Evolutionary conservation across 306 rosid species (phyloP).

Genomic region (Senna tora): DNA sequence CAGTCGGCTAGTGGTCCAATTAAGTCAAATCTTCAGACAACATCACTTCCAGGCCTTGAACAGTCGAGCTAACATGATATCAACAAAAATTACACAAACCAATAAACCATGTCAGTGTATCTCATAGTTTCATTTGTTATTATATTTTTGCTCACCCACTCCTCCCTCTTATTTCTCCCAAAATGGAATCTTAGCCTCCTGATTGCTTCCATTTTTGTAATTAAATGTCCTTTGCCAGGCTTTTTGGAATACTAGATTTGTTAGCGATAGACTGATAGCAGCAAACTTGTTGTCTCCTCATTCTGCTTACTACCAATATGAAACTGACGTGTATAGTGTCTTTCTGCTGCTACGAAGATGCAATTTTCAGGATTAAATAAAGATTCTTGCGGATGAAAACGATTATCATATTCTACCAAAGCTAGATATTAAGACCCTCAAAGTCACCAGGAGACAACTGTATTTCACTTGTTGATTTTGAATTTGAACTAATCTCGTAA

Average conservation of each 20-base stretch:
- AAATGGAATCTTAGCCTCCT: constrained; percentile 39
- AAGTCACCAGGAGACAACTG: background rate
- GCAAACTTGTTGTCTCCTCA: constrained; percentile 26
- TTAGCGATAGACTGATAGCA: constrained; percentile 41
- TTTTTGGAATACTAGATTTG: constrained; percentile 57
- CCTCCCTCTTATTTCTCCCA: background rate
- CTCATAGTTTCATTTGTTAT: constrained; percentile 30
- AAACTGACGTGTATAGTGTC: background rate
- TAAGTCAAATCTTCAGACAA: constrained; percentile 66
- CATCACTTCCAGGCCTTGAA: constrained; percentile 68
- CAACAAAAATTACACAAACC: constrained; percentile 41
- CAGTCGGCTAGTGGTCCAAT: constrained; percentile 58
- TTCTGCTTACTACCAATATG: background rate
- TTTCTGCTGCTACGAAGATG: background rate
- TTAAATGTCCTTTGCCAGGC: constrained; percentile 53
- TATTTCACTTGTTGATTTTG: too few species aligned
- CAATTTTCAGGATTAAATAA: background rate
- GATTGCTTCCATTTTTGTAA: constrained; percentile 69
- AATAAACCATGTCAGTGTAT: constrained; percentile 37
- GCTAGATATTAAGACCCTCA: background rate
- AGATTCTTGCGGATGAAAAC: background rate
- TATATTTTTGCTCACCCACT: background rate
- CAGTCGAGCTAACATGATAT: constrained; percentile 79
- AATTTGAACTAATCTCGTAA: too few species aligned
- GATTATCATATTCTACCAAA: background rate